phyloP scores from a whole-genome alignment of 2,329 filamentous ascomycete species.

The Dactylellina sp. region DNA sequence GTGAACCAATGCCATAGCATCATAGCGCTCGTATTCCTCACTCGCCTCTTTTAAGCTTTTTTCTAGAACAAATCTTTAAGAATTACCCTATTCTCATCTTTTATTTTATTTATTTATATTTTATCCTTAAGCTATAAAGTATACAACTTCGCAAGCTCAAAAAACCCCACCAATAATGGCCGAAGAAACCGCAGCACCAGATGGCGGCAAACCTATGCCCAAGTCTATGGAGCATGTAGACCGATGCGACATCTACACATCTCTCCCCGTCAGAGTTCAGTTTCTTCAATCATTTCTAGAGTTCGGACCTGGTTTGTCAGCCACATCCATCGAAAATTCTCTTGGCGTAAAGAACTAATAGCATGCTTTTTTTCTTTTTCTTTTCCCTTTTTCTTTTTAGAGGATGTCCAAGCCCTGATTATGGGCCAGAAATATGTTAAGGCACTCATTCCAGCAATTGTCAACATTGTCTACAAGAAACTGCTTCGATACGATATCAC shows the following conservation, averaged over 20 bases:
- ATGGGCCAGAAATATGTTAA: conserved; percentile 80
- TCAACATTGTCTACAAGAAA: conserved; percentile 87
- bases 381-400: conserved; percentile 64
- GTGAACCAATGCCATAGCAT: conserved; percentile 20
- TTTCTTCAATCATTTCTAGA: conserved; percentile 82
- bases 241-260: conserved; percentile 77
- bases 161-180: conserved; percentile 31
- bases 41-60: neutral
- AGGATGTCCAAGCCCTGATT: conserved; percentile 77
- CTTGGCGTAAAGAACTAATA: neutral
- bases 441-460: conserved; percentile 82
- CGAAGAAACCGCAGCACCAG: conserved; percentile 33
- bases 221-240: conserved; percentile 71
- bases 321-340: conserved; percentile 4
- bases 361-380: too few relatives aligned
- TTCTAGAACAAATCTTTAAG: conserved; percentile 10
- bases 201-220: conserved; percentile 30
- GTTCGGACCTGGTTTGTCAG: conserved; percentile 74
- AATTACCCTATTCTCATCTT: neutral
- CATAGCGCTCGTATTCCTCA: neutral
- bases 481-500: conserved; percentile 84
- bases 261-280: conserved; percentile 75
- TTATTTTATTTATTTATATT: neutral
- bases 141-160: conserved; percentile 4
- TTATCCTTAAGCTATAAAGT: conserved; percentile 3